Conservation (phyloP, 805 yeast genomes). For the Candida ortonii region DNA sequence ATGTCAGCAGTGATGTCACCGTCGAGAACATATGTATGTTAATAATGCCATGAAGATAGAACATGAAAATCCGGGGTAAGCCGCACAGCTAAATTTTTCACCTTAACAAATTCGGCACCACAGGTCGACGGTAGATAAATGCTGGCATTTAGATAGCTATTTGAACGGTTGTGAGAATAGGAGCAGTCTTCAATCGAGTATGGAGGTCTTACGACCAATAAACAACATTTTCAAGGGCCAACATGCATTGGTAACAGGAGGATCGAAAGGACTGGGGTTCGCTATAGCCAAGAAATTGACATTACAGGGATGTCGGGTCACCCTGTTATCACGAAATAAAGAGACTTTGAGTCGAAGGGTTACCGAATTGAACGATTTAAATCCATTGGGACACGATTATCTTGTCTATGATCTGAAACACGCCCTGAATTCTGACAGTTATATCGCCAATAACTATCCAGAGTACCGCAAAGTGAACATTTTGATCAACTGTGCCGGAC, state of each 20-base stretch:
- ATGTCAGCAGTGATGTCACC: constrained; percentile 56
- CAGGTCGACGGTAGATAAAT: too few species aligned
- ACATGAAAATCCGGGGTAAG: too few species aligned
- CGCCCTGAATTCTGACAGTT: constrained; percentile 11
- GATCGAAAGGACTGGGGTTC: constrained; percentile 65
- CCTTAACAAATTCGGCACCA: too few species aligned
- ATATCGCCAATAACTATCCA: constrained; percentile 19
- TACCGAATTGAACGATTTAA: constrained; percentile 16
- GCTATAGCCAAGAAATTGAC: constrained; percentile 53
- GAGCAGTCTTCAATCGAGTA: too few species aligned
- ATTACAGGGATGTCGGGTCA: constrained; percentile 46
- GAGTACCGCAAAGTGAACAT: constrained; percentile 39
- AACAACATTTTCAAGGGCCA: constrained; percentile 16
- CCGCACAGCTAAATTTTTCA: too few species aligned
- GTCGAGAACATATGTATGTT: constrained; percentile 54
- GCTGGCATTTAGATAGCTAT: too few species aligned
- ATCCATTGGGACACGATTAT: constrained; percentile 31
- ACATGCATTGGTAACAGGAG: constrained; percentile 61
- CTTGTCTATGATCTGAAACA: constrained; percentile 35
- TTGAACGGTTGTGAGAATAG: too few species aligned
- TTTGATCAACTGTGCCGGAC: constrained; percentile 65
- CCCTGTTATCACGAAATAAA: constrained; percentile 50
- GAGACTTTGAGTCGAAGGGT: constrained; percentile 31
- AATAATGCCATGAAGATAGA: constrained; percentile 11
- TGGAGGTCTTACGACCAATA: too few species aligned